phyloP scores from a whole-genome alignment of 306 rosid genomes.

The Castanea crenata region DNA sequence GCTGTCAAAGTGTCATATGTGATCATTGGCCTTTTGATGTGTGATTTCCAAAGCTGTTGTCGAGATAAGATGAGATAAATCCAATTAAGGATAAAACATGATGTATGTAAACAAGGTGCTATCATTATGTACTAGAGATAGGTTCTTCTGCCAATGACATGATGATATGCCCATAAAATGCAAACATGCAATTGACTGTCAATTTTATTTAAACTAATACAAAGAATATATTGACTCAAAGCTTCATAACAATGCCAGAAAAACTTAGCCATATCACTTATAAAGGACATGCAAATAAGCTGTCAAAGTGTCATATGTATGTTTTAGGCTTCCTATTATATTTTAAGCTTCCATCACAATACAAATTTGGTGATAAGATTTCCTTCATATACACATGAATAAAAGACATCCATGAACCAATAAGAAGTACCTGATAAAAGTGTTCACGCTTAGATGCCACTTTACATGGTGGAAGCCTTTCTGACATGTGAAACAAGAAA shows the following conservation, averaged over 20 bases:
- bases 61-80: no score
- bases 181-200: constrained; percentile 1
- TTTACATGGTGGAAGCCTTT: constrained; percentile 68
- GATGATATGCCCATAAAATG: constrained; percentile 10
- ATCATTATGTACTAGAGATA: no score
- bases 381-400: background rate
- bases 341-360: background rate
- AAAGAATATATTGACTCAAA: background rate
- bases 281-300: background rate
- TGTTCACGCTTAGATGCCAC: constrained; percentile 78
- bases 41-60: no score
- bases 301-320: background rate
- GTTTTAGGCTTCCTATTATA: background rate
- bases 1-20: background rate
- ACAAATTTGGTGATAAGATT: background rate
- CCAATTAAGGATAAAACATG: background rate
- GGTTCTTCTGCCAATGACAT: constrained; percentile 16
- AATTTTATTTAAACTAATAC: background rate
- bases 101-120: background rate
- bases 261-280: background rate
- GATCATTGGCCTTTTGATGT: no score
- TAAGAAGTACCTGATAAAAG: constrained; percentile 67
- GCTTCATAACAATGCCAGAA: background rate
- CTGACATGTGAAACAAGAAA: constrained; percentile 35
- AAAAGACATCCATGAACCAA: constrained; percentile 1